Evolutionary conservation across 1,284 basidiomycete genomes (phyloP).

Genomic region (Sporisorium exsertum): DNA sequence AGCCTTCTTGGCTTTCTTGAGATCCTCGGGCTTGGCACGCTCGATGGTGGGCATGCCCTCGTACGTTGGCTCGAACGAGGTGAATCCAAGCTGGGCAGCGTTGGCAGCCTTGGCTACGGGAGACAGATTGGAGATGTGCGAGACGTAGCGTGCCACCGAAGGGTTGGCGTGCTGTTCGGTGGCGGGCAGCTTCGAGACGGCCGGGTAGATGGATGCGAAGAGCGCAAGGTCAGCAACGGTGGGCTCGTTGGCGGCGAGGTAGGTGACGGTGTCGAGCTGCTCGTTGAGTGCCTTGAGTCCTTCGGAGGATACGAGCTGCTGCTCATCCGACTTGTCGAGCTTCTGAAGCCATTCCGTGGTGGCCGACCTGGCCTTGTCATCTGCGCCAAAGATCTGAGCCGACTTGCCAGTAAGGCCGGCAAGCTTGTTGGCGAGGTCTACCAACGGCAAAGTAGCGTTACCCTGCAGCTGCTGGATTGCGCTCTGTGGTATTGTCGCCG

Average conservation of each 20-base stretch:
- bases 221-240: conserved; percentile 67
- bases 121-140: conserved; percentile 64
- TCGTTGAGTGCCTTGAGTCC: conserved; percentile 58
- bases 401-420: conserved; percentile 45
- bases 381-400: conserved; percentile 41
- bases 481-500: conserved; percentile 24
- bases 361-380: conserved; percentile 41
- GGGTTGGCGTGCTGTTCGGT: conserved; percentile 63
- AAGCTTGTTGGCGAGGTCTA: conserved; percentile 47
- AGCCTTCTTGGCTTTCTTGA: conserved; percentile 60
- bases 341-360: conserved; percentile 47
- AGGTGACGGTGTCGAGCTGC: conserved; percentile 59
- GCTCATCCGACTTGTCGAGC: conserved; percentile 42
- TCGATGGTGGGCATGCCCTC: conserved; percentile 65
- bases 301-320: conserved; percentile 49
- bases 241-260: conserved; percentile 56
- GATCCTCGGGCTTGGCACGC: conserved; percentile 55
- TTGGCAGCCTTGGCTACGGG: conserved; percentile 42
- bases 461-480: conserved; percentile 48
- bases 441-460: conserved; percentile 38
- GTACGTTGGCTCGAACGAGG: conserved; percentile 61
- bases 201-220: conserved; percentile 63
- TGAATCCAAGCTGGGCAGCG: conserved; percentile 47
- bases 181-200: conserved; percentile 58
- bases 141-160: conserved; percentile 65